Evolutionary conservation across 2,329 filamentous ascomycete species (phyloP).

Genomic region (Talaromyces sp.): DNA sequence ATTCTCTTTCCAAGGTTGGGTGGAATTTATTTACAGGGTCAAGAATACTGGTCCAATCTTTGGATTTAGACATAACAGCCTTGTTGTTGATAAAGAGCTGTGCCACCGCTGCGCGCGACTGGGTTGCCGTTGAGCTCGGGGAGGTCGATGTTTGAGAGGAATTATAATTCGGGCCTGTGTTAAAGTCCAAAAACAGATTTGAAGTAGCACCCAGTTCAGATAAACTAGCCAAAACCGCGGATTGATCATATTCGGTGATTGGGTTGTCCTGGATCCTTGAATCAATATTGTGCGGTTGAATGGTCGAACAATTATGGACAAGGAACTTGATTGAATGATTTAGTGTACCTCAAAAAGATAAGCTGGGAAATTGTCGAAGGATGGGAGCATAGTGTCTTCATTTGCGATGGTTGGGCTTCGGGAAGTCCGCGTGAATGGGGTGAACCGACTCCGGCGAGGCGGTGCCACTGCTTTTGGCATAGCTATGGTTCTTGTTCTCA

Average conservation of each 20-base stretch:
- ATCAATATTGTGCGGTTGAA: not conserved
- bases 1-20: not conserved
- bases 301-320: not conserved
- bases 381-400: constrained; percentile 1
- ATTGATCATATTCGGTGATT: constrained; percentile 1
- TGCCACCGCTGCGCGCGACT: constrained; percentile 3
- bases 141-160: not conserved
- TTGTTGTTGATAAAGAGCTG: constrained; percentile 29
- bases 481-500: not conserved
- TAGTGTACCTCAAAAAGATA: not conserved
- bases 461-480: constrained; percentile 2
- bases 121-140: not conserved
- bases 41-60: constrained; percentile 26
- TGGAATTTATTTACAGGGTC: constrained; percentile 24
- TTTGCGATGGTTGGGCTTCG: not conserved
- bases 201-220: not conserved
- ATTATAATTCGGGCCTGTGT: not conserved
- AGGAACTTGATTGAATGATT: not conserved
- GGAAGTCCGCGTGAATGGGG: not conserved
- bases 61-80: constrained; percentile 24
- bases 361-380: not conserved
- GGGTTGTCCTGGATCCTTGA: not conserved
- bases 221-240: not conserved
- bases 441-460: not conserved
- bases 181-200: not conserved